Conservation (phyloP, 202 grass and related monocot species). For the Setaria italica region DNA sequence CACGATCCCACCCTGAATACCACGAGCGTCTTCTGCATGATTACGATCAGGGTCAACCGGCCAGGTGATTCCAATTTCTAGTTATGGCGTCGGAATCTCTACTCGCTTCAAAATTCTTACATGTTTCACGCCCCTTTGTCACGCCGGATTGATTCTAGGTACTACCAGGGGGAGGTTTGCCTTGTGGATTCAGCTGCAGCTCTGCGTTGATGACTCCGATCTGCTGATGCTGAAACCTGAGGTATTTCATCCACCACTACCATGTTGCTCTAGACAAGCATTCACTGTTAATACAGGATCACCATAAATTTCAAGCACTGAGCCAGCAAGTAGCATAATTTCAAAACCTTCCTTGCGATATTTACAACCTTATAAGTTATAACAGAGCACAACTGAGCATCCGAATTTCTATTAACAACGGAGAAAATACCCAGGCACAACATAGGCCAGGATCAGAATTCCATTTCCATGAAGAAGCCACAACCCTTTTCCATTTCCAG, state of each 20-base stretch:
- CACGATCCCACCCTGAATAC: too few species aligned
- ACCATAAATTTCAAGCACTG: background rate
- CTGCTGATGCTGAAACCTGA: background rate
- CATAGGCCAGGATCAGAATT: background rate
- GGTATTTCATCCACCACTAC: background rate
- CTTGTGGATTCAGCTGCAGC: too few species aligned
- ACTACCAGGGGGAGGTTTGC: too few species aligned
- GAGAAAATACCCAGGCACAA: background rate
- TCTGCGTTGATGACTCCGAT: too few species aligned
- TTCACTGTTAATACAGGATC: background rate
- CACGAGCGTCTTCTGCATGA: too few species aligned
- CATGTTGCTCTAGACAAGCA: background rate
- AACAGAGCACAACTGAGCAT: background rate
- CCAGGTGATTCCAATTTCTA: background rate
- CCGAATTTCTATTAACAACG: background rate
- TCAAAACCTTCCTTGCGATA: background rate
- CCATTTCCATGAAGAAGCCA: conserved; percentile 28
- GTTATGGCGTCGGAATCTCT: too few species aligned
- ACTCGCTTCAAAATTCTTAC: too few species aligned
- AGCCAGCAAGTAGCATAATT: background rate
- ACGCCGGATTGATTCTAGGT: too few species aligned
- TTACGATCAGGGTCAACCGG: too few species aligned
- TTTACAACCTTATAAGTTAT: background rate
- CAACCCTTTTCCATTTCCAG: conserved; percentile 29
- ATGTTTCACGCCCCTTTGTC: too few species aligned